Evolutionary conservation across 2,329 filamentous ascomycete species (phyloP), one percentile per base, ranked within the genome.

Genomic region (Lasiodiplodia sp.): DNA sequence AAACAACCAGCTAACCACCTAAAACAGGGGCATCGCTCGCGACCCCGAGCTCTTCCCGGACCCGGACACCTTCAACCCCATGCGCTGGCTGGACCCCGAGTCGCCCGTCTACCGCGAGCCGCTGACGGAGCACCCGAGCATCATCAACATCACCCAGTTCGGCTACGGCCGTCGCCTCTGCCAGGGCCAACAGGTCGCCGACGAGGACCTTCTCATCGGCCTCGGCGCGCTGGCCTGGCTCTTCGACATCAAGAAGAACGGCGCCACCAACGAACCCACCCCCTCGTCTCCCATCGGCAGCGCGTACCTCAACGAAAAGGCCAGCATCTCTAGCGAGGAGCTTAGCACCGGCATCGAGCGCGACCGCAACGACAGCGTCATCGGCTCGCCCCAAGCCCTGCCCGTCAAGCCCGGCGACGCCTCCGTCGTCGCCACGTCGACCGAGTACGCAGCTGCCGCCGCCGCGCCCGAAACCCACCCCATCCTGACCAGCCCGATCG

Each of bases 81-180:
- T 85, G 34, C 82, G 86, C 58, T 88, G 86, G 86, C 75, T 85
- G 12, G 79, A 86, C 40, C 79, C 84, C 0, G 77, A 78, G 14
- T 87, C 81, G 75, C 85, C 85, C n/a, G 86, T 83, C 0, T 87
- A 82, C 72, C 82, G 81, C 71, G 84, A 84, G 70, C 84, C 85
- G 2, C 80, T 86, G 14, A 83, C 80, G 1, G 77, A 82, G 49
- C 85, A 79, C 68, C 86, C 85, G 3, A 86, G 83, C 67, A 82
- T 87, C 68, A 84, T 85, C 69, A 86, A 85, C 73, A 82, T 83
- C 74, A 82, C 82, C 10, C 83, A 84, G 38, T 88, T 88, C 68
- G 86, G 86, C 18, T 87, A 86, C 76, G 86, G 86, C 2, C 80
- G 86, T 56, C 80, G 86, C 37, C 75, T 78, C 7, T 83, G 82